Evolutionary conservation across 2,329 filamentous ascomycete genomes (phyloP), one percentile per base, ranked within the genome.

Genomic region (Exophiala sideris): DNA sequence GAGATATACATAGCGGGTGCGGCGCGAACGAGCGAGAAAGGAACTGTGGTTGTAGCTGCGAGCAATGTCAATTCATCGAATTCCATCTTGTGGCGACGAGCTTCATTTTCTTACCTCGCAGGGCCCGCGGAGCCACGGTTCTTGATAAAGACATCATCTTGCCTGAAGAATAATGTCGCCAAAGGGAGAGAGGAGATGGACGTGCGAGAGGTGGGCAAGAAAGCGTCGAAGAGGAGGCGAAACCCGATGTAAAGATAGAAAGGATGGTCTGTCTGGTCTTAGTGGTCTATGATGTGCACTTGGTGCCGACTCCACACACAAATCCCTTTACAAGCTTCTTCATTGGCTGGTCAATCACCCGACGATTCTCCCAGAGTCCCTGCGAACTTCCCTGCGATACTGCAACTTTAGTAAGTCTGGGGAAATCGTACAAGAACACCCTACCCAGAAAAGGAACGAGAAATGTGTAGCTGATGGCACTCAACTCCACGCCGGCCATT

Each of bases 401-500:
- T 42, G 14, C 40, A 20, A 41, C 39, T 18, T n/a, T 20, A 8
- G 10, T 44, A 20, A 20, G 21, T 24, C 32, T 36, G 42, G 21
- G 41, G 34, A 29, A 40, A 16, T 29, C 34, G 14, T 33, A 20
- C 14, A 33, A 34, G n/a, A 16, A 4, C 11, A 20, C 5, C 3
- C 38, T 9, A 3, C n/a, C n/a, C 12, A 12, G 1, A 24, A 35
- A 1, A 10, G 5, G 14, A 32, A 29, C 16, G 34, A 29, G 24
- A 29, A 29, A 29, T 20, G 18, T 41, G 10, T 10, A 16, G 36
- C 44, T 36, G 14, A 64, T 61, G 61, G 59, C 56, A 18, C 49
- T 62, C 42, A 60, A 60, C 36, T 56, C 76, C 36, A 68, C 71
- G 51, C 87, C 92, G 29, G 89, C 87, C 34, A 94, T 97, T 72